Evolutionary conservation across 2,329 filamentous ascomycete species (phyloP), one percentile per base, ranked within the genome.

Genomic region (Botrytis fabae): DNA sequence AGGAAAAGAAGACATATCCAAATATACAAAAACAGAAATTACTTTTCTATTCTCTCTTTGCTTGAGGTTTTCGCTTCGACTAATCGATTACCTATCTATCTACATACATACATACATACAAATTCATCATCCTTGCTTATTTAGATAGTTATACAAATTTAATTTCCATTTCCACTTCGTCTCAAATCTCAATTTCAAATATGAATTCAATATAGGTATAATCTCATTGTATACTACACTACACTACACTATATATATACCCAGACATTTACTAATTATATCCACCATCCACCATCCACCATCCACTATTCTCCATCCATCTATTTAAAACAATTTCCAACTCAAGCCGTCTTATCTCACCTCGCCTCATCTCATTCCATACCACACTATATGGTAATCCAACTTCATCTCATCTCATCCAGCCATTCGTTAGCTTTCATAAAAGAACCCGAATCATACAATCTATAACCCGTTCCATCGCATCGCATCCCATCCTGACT

Each of bases 221-320:
- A 48, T 48, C 46, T 48, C 46, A 48, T 48, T 48, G 22, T 12
- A 48, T 8, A 48, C 8, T 48, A 48, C 9, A 48, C 44, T 0
- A 7, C 22, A 25, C 20, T 48, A 48, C 2, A 25, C 46, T 10
- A 48, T 48, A 51, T n/a, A 51, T 51, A 42, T 51, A 42, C 12
- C 3, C 40, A 42, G 12, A 14, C 2, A 42, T 14, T 14, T 14
- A n/a, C n/a, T n/a, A n/a, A n/a, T n/a, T n/a, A 42, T 42, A 5
- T 25, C 9, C 22, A 1, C 9, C 12, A 51, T 14, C 10, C 48
- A 14, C 4, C 8, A 14, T 14, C 0, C 10, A 6, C 22, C 0
- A 48, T 48, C 9, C 22, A 12, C 10, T 51, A 25, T 51, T 1
- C 2, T 51, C 12, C 48, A n/a, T 51, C 10, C 2, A 48, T 51